Base-by-base conservation (phyloP, 108 stramenopile species). In the Conticribra weissflogii region DNA sequence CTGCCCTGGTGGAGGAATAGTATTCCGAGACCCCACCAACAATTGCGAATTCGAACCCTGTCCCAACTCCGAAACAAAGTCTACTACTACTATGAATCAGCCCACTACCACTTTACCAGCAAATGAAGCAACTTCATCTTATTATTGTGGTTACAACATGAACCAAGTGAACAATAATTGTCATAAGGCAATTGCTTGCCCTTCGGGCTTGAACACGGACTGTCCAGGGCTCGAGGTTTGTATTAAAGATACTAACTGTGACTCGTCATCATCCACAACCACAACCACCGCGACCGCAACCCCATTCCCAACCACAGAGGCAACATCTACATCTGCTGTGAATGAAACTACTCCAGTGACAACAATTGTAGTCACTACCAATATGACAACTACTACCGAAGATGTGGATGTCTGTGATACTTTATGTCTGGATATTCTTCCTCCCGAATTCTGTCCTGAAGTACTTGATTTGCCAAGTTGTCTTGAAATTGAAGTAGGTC, bases 21-120 rank as follows among this genome's bases (percentile, higher is more conserved):
- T 81, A n/a, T 52, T 52, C 32, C 79, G 50, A 58, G 74, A 81
- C 49, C 79, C 79, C 1, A 32, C 19, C 4, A 81, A 73, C 41
- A 53, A 71, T 58, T 81, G 79, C 29, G 68, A 67, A 34, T 81
- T 81, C 28, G 56, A 68, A 21, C 80, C 50, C 25, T 76, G 75
- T 36, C 75, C 68, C 1, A 29, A 46, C 50, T 33, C 50, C 9
- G 54, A 67, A 45, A 53, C 66, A 55, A 22, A 23, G 15, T 15
- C 66, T 7, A 53, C 54, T 16, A 29, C 46, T 49, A 2, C 47
- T 16, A 14, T 57, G 19, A 19, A 2, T 68, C 41, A 24, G 45
- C 28, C 18, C 22, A 24, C 36, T 3, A 30, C 47, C 36, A 48
- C 45, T 15, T 46, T 22, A 47, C 9, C 47, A 29, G 29, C 67